Percentiles rank a stretch among this genome's conserved stretches.
Evolutionary conservation across 306 rosid genomes (phyloP).

Genomic region (Sicyos edulis): DNA sequence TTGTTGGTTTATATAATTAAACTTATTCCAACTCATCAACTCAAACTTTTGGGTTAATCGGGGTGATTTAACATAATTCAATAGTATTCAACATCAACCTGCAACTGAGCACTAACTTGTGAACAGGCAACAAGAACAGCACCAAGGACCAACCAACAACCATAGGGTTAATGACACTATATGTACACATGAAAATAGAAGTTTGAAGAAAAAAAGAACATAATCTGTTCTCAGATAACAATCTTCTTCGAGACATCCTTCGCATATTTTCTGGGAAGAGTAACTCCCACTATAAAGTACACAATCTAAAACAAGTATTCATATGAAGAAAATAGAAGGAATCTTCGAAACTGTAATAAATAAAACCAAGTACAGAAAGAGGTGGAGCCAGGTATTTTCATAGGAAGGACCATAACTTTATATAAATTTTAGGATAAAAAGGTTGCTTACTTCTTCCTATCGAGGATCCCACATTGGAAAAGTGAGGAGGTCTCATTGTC

Average conservation of each 20-base stretch:
- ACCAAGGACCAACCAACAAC: background rate
- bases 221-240: background rate
- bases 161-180: background rate
- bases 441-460: too few species aligned
- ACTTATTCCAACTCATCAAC: too few species aligned
- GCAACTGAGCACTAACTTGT: background rate
- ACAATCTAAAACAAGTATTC: background rate
- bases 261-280: background rate
- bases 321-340: background rate
- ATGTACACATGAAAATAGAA: background rate
- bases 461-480: too few species aligned
- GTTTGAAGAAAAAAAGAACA: background rate
- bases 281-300: background rate
- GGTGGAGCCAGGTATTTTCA: background rate
- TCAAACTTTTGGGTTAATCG: too few species aligned
- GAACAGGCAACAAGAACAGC: background rate
- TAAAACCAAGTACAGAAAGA: background rate
- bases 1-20: too few species aligned
- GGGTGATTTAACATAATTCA: too few species aligned
- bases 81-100: background rate
- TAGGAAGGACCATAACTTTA: background rate
- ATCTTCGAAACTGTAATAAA: background rate
- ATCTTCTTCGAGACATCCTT: background rate
- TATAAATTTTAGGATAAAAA: too few species aligned
- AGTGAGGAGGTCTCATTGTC: too few species aligned